These are phyloP conservation scores for Pseudogymnoascus verrucosus DNA, from an alignment of 2,329 filamentous ascomycete species.

Conservation along the genomic window DNA sequence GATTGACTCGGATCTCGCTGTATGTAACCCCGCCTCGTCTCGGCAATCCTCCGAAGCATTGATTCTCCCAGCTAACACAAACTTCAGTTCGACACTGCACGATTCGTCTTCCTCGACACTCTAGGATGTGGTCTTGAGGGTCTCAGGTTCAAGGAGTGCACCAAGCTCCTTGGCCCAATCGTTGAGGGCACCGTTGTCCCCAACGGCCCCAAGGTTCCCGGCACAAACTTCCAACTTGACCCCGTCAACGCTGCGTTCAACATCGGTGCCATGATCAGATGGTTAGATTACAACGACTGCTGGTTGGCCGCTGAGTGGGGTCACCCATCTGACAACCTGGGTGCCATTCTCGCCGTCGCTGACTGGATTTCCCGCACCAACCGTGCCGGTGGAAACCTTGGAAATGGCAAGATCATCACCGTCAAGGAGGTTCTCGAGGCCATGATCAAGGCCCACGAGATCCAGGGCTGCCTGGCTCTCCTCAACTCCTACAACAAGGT, in stretches of 20 bases:
- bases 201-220: constrained; percentile 83
- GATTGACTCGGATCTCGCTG: constrained; percentile 85
- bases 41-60: background rate
- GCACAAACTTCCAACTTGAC: constrained; percentile 89
- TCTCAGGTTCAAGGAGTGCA: constrained; percentile 90
- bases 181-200: constrained; percentile 87
- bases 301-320: constrained; percentile 99
- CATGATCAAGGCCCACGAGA: constrained; percentile 99
- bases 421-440: constrained; percentile 86
- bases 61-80: constrained; percentile 14
- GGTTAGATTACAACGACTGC: constrained; percentile 99
- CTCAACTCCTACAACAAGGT: constrained; percentile 99
- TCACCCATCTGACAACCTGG: constrained; percentile 95
- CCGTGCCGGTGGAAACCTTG: constrained; percentile 67
- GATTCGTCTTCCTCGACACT: constrained; percentile 94
- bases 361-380: constrained; percentile 96
- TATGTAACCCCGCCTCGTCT: constrained; percentile 39
- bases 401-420: constrained; percentile 80
- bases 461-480: constrained; percentile 92
- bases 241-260: constrained; percentile 96
- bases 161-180: constrained; percentile 85
- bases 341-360: constrained; percentile 90
- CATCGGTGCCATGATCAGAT: constrained; percentile 97
- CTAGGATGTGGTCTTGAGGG: constrained; percentile 94
- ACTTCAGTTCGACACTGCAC: constrained; percentile 82